Conservation (phyloP, 2,329 filamentous ascomycete genomes). For the Trichoderma atrobrunneum region DNA sequence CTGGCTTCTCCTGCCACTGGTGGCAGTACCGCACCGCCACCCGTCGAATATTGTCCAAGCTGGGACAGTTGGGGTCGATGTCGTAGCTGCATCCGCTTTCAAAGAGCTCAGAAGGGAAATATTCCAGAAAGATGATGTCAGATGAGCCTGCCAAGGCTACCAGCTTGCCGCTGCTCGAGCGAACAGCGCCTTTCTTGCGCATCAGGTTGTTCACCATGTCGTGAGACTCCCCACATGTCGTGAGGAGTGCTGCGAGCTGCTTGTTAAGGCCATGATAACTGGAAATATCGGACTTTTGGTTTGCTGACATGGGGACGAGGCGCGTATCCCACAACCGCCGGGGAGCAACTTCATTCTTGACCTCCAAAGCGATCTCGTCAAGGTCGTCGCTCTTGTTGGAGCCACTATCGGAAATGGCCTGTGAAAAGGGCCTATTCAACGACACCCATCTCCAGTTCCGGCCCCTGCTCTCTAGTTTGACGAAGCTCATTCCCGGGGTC, state of each 20-base stretch:
- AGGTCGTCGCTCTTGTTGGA: constrained; percentile 20
- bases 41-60: constrained; percentile 35
- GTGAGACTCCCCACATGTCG: constrained; percentile 30
- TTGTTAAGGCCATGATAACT: constrained; percentile 31
- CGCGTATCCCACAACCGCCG: constrained; percentile 21
- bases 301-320: constrained; percentile 29
- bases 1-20: constrained; percentile 37
- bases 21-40: constrained; percentile 44
- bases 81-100: constrained; percentile 29
- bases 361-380: constrained; percentile 27
- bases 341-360: constrained; percentile 26
- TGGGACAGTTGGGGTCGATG: constrained; percentile 28
- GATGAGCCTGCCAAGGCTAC: constrained; percentile 30
- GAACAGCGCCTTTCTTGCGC: constrained; percentile 26
- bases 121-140: constrained; percentile 37
- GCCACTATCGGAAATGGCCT: background rate
- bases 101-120: constrained; percentile 31
- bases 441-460: constrained; percentile 27
- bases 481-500: constrained; percentile 37
- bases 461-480: constrained; percentile 29
- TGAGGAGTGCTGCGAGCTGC: constrained; percentile 28
- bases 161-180: constrained; percentile 28
- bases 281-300: constrained; percentile 34
- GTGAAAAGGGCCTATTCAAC: background rate
- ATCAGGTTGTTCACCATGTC: constrained; percentile 25